Evolutionary conservation across 805 yeast genomes (phyloP).

Genomic region (Huiozyma sinensis): DNA sequence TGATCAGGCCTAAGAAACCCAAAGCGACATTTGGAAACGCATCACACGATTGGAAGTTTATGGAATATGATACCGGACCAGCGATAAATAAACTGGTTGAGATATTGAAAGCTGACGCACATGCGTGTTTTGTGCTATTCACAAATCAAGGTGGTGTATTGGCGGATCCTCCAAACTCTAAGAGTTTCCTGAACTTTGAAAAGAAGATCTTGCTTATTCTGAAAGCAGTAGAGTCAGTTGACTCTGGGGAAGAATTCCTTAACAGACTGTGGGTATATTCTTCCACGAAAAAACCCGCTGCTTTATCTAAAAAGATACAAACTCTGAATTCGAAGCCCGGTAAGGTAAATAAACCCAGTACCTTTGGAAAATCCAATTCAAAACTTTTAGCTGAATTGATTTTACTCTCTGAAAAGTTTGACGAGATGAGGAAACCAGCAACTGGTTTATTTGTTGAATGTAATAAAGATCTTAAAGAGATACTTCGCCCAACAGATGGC

Average conservation of each 20-base stretch:
- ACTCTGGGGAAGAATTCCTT: slow-evolving; percentile 19
- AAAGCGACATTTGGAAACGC: slow-evolving; percentile 45
- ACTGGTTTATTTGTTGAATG: slow-evolving; percentile 67
- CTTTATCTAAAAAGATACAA: slow-evolving; percentile 6
- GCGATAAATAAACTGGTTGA: slow-evolving; percentile 14
- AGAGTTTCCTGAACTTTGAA: slow-evolving; percentile 31
- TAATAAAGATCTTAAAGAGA: slow-evolving; percentile 27
- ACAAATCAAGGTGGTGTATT: slow-evolving; percentile 70
- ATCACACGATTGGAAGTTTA: slow-evolving; percentile 68
- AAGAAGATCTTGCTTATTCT: slow-evolving; percentile 33
- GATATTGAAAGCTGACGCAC: slow-evolving; percentile 10
- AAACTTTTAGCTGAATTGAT: background rate
- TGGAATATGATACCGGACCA: slow-evolving; percentile 27
- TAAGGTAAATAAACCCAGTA: background rate
- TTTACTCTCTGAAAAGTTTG: slow-evolving; percentile 8
- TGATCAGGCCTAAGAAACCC: slow-evolving; percentile 45
- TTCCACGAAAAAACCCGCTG: slow-evolving; percentile 45
- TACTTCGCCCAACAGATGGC: background rate
- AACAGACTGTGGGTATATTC: slow-evolving; percentile 44
- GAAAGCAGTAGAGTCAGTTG: slow-evolving; percentile 17
- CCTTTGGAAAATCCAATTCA: background rate
- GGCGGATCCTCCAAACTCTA: slow-evolving; percentile 21
- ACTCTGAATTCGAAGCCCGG: background rate
- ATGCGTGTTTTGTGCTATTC: slow-evolving; percentile 51
- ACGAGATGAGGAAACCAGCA: slow-evolving; percentile 57